Percentiles rank a stretch among this genome's conserved stretches.
These are phyloP conservation scores for Dothideomycetidae sp. DNA, from an alignment of 2,329 filamentous ascomycete species.

Conservation along the genomic window DNA sequence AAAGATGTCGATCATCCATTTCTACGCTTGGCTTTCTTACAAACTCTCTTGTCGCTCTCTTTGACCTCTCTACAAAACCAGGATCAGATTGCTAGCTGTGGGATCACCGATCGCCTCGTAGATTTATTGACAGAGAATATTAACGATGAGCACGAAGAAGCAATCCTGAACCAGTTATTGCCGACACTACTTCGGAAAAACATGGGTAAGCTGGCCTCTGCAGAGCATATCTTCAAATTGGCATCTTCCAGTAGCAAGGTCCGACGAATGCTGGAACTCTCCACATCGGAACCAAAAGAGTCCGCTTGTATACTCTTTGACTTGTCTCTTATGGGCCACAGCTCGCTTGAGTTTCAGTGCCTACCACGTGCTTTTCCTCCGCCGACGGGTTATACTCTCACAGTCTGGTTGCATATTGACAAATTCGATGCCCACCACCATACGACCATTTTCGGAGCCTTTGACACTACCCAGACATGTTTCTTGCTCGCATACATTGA, in stretches of 20 bases:
- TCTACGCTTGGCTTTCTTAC: background rate
- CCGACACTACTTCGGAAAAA: background rate
- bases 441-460: conserved; percentile 91
- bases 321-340: conserved; percentile 71
- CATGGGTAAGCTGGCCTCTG: conserved; percentile 31
- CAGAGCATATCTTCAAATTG: conserved; percentile 51
- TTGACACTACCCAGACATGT: conserved; percentile 81
- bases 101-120: background rate
- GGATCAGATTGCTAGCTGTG: background rate
- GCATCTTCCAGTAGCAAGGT: conserved; percentile 38
- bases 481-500: conserved; percentile 91
- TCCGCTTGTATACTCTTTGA: conserved; percentile 91
- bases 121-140: background rate
- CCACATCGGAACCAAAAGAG: conserved; percentile 58
- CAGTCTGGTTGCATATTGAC: conserved; percentile 80
- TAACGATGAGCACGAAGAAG: background rate
- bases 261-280: conserved; percentile 58
- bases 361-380: conserved; percentile 78
- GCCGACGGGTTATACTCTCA: conserved; percentile 70
- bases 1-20: background rate
- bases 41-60: background rate
- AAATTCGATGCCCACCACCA: conserved; percentile 71
- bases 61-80: background rate
- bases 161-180: background rate
- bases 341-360: conserved; percentile 79